A percentile compares a stretch with the other conserved stretches of the same genome.
These are phyloP conservation scores for Vaccinium darrowii DNA, from an alignment of 148 eudicot genomes.

Conservation along the genomic window DNA sequence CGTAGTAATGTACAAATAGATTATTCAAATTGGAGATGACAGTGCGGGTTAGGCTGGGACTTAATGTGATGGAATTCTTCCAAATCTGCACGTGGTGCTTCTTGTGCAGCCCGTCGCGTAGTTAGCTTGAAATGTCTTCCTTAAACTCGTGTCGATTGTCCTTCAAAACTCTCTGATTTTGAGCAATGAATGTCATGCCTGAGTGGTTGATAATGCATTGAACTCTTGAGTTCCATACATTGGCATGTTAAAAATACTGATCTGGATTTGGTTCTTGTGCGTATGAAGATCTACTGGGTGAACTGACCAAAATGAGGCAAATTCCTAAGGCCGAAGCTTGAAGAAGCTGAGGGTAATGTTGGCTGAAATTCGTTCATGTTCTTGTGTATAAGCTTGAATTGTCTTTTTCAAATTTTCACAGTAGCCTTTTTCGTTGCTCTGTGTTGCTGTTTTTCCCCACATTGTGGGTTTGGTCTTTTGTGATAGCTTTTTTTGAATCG, in stretches of 20 bases:
- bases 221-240: neutral
- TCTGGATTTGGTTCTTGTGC: neutral
- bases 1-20: neutral
- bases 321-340: neutral
- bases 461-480: neutral
- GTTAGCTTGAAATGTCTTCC: neutral
- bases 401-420: neutral
- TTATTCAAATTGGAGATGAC: slow-evolving; percentile 2
- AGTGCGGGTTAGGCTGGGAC: neutral
- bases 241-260: neutral
- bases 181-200: neutral
- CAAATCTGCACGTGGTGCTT: neutral
- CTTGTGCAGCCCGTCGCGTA: neutral
- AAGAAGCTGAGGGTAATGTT: neutral
- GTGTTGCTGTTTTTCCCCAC: neutral
- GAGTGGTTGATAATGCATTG: neutral
- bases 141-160: neutral
- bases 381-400: neutral
- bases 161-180: neutral
- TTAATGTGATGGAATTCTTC: neutral
- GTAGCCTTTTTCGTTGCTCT: neutral
- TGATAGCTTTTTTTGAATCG: too few species aligned
- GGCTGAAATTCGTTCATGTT: neutral
- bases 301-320: neutral
- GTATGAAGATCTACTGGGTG: neutral